Evolutionary conservation across 257 asterid genomes (phyloP).

Genomic region (Rubia yunnanensis): DNA sequence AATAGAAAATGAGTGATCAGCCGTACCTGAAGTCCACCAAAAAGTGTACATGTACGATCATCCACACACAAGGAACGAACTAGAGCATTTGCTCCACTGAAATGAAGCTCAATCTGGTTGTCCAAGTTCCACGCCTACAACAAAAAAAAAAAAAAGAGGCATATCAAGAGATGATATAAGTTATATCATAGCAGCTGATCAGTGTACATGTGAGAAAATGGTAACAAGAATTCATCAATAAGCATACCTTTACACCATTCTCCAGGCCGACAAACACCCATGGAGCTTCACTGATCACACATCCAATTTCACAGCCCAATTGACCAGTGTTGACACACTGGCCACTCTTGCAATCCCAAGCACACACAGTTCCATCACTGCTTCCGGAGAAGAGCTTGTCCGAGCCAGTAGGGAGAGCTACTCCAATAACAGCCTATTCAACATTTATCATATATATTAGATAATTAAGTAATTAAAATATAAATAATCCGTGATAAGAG

Average conservation of each 20-base stretch:
- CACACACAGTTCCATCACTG: too few relatives aligned
- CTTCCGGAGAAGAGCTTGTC: too few relatives aligned
- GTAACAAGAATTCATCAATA: not conserved
- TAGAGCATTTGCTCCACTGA: slow-evolving; percentile 33
- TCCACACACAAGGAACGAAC: slow-evolving; percentile 32
- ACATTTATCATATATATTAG: not conserved
- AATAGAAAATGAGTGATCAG: not conserved
- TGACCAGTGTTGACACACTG: too few relatives aligned
- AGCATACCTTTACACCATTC: slow-evolving; percentile 35
- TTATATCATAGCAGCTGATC: not conserved
- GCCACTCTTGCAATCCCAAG: too few relatives aligned
- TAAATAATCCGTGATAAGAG: not conserved
- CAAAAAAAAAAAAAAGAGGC: not conserved
- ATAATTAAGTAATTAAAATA: too few relatives aligned
- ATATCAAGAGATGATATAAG: not conserved
- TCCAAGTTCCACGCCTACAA: slow-evolving; percentile 49
- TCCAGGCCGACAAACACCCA: slow-evolving; percentile 50
- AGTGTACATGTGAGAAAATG: not conserved
- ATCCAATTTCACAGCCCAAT: too few relatives aligned
- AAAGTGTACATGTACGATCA: slow-evolving; percentile 30
- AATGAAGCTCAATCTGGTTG: slow-evolving; percentile 22
- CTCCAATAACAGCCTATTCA: not conserved
- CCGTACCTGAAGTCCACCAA: slow-evolving; percentile 65
- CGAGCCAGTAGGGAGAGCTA: not conserved
- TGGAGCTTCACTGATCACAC: too few relatives aligned